Percentiles rank a stretch among this genome's conserved stretches.
These are phyloP conservation scores for Filobasidium wieringae DNA, from an alignment of 768 basidiomycete genomes.

Conservation along the genomic window DNA sequence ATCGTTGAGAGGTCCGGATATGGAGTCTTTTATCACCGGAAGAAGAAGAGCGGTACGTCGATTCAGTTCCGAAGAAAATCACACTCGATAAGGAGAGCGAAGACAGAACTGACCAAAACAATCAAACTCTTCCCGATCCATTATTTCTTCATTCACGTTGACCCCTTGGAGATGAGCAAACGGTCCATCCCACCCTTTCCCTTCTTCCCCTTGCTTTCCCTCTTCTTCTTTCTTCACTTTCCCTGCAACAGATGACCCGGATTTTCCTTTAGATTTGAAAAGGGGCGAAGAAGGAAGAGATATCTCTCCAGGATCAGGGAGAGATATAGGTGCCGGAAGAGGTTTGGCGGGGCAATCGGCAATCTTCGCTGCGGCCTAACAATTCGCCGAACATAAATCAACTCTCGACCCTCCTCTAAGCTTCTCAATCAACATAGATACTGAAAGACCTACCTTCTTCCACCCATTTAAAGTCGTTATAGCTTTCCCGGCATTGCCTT, in stretches of 20 bases:
- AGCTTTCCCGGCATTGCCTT: conserved; percentile 29
- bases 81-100: neutral
- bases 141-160: conserved; percentile 17
- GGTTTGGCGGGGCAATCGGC: conserved; percentile 22
- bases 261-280: too few relatives aligned
- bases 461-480: conserved; percentile 36
- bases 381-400: too few relatives aligned
- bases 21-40: conserved; percentile 18
- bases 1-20: conserved; percentile 29
- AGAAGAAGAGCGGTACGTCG: too few relatives aligned
- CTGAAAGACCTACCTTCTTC: conserved; percentile 25
- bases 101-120: conserved; percentile 28
- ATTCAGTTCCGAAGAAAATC: too few relatives aligned
- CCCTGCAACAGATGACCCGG: too few relatives aligned
- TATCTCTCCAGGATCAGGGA: conserved; percentile 31
- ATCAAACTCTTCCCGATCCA: conserved; percentile 8
- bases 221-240: conserved; percentile 14
- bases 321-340: conserved; percentile 17
- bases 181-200: conserved; percentile 12
- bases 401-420: neutral
- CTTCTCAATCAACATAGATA: neutral
- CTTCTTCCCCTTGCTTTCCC: conserved; percentile 10
- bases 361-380: conserved; percentile 29
- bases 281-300: conserved; percentile 10
- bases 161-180: conserved; percentile 6